Base-by-base conservation (phyloP, 352 stramenopile genomes). In the Globisporangium okanoganense region DNA sequence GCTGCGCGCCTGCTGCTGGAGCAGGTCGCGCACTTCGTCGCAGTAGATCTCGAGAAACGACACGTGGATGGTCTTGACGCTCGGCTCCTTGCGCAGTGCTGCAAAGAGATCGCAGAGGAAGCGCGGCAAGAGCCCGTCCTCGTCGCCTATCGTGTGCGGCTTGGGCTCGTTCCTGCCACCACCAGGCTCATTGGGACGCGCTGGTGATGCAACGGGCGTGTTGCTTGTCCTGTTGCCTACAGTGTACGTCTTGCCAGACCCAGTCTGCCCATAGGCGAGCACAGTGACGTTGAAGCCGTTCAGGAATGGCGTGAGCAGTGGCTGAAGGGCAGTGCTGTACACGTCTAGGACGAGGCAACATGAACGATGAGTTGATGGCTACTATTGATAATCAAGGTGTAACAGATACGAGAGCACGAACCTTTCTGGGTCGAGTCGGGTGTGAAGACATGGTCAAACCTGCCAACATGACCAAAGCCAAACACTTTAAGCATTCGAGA, bases 11-110 rank as follows among this genome's bases (percentile, higher is more conserved):
- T 64, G 58, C 12, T 79, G 68, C 44, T 90, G 69, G 0, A 98
- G 71, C 31, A 98, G 63, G 66, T 98, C 93, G 58, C 88, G 85
- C 38, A 98, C 84, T 56, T 97, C 88, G 66, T 98, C 92, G 24
- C 89, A 90, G 62, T 98, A 98, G 14, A 98, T 96, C 78, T 98
- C 95, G 1, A 98, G 75, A 50, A 85, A 87, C 7, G 75, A 85
- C 12, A 82, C 78, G 5, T 61, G 58, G 12, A 85, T 70, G 3
- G 66, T 73, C 20, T 70, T 67, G 8, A 73, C 48, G n/a, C 67
- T 76, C 24, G 67, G 73, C 48, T 81, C 73, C 38, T 67, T 69
- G 40, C 73, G 69, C 20, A 84, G 47, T 29, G 64, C 65, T 0
- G 55, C 45, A 55, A 87, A 87, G 36, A 85, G 43, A 18, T 85